These are phyloP conservation scores for Ustilago xerochloae DNA, from an alignment of 1,284 basidiomycete species.

Conservation along the genomic window DNA sequence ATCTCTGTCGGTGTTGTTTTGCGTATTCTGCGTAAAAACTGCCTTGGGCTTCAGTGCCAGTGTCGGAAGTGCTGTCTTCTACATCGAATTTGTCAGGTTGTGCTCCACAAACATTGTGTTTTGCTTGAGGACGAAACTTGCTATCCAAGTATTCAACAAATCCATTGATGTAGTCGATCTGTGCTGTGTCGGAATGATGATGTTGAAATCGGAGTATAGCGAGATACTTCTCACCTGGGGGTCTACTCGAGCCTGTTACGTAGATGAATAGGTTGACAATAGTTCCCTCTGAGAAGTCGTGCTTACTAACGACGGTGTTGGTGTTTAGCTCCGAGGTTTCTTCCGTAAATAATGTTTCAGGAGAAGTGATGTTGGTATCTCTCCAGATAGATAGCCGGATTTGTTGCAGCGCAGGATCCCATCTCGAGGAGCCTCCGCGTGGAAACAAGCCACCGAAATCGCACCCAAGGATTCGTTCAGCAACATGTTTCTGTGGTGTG, in stretches of 20 bases:
- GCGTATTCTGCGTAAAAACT: no score
- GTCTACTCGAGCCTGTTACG: neutral
- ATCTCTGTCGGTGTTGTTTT: no score
- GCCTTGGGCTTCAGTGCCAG: no score
- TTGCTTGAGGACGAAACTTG: no score
- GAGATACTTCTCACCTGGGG: neutral
- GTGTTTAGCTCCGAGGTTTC: neutral
- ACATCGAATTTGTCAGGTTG: no score
- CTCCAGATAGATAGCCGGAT: neutral
- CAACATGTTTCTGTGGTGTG: neutral
- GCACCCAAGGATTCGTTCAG: neutral
- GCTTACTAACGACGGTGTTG: neutral
- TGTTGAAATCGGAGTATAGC: neutral
- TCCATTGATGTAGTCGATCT: neutral
- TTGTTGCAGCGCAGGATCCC: neutral
- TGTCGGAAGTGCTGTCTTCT: neutral
- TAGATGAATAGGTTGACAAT: neutral
- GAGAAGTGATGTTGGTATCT: no score
- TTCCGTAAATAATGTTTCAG: no score
- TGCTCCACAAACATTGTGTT: no score
- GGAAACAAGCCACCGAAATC: neutral
- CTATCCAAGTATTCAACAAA: no score
- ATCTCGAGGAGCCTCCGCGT: neutral
- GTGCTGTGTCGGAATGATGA: neutral
- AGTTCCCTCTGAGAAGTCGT: neutral